Base-by-base conservation (phyloP, 345 rosid species). In the Salix dunnii region DNA sequence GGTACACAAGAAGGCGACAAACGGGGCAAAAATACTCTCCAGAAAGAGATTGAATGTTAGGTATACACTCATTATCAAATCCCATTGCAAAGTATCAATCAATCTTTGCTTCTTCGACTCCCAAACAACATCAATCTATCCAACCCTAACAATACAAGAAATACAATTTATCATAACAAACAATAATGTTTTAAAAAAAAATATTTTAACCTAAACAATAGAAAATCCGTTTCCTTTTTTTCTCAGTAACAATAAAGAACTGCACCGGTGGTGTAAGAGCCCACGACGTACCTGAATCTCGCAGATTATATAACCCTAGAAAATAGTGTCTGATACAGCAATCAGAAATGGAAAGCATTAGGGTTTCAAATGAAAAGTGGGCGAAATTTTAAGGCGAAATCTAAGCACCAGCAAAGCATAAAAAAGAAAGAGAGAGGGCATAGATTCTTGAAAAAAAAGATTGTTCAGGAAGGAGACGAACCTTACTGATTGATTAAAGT, bases 11-110 rank as follows among this genome's bases (percentile, higher is more conserved):
- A 68, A 89, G 67, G 7, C 92, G 90, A 74, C 97, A 93, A 61
- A 91, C 91, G 10, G 96, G 90, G 71, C 98, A 93, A 77, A 93
- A 93, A 80, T 86, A 89, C 84, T 91, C 96, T 30, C 91, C 91
- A 6, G 94, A 84, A 20, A 93, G 81, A 67, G 90, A 86, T 81
- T 93, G 91, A 74, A 90, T 90, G 81, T 89, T 91, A 46, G 80
- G 67, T 71, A 93, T 83, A 81, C 96, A 91, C 75, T 90, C 92
- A 10, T 88, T 92, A 75, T 92, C 92, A 76, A 89, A 93, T 10
- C 98, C 98, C 98, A 93, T 90, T 36, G 60, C 8, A 21, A 53
- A 53, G 60, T 20, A 21, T 7, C 60, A 20, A 8, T 53, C 60
- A 20, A 21, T 53, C 60, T 53, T 8, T 53, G 60, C 25, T 7